phyloP scores from a whole-genome alignment of 768 basidiomycete genomes.

The Chiua virens region DNA sequence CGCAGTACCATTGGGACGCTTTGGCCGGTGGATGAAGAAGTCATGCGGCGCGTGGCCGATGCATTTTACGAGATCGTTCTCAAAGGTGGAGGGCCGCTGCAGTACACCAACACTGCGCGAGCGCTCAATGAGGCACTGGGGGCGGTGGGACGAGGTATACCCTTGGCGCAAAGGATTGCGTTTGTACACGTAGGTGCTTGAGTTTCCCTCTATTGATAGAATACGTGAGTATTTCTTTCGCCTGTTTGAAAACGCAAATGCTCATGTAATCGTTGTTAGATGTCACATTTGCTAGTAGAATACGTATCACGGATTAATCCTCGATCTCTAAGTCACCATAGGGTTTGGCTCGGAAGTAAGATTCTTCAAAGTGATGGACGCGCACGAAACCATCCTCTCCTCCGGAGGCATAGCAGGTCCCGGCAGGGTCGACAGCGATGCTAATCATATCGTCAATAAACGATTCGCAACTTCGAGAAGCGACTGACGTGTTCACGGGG shows the following conservation, averaged over 20 bases:
- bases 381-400: conserved; percentile 96
- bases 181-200: conserved; percentile 31
- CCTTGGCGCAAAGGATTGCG: conserved; percentile 25
- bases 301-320: conserved; percentile 38
- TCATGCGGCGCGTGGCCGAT: conserved; percentile 19
- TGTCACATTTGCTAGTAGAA: conserved; percentile 12
- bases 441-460: conserved; percentile 40
- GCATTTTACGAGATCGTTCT: conserved; percentile 24
- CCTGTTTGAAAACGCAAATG: neutral
- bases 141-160: conserved; percentile 8
- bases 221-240: neutral
- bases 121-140: conserved; percentile 20
- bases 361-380: conserved; percentile 92
- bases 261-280: neutral
- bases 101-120: conserved; percentile 17
- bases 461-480: neutral
- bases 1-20: conserved; percentile 35
- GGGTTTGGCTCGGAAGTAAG: conserved; percentile 87
- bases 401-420: conserved; percentile 88
- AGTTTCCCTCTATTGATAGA: neutral
- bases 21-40: conserved; percentile 33
- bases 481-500: conserved; percentile 88
- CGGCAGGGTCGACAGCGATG: conserved; percentile 88
- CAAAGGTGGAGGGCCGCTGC: conserved; percentile 5
- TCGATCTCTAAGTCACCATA: conserved; percentile 87